Conservation (phyloP, 2,329 filamentous ascomycete genomes). For the Diplodia corticola region DNA sequence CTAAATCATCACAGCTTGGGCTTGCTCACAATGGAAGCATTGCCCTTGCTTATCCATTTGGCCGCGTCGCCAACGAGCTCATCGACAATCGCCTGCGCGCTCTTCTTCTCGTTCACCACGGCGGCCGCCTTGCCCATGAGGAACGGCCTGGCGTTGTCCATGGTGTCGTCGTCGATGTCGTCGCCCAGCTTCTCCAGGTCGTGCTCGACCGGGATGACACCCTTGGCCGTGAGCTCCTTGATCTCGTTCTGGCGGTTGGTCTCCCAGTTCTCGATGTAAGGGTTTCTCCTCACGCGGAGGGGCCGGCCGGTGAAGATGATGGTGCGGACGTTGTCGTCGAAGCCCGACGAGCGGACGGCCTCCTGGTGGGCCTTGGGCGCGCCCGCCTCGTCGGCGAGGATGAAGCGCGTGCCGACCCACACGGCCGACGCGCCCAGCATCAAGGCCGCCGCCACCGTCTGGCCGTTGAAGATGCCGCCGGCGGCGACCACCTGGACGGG, state of each 20-base stretch:
- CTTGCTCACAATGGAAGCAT: slow-evolving; percentile 56
- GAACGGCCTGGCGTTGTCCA: slow-evolving; percentile 89
- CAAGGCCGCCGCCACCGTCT: slow-evolving; percentile 82
- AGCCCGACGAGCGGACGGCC: slow-evolving; percentile 84
- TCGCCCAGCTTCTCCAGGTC: slow-evolving; percentile 81
- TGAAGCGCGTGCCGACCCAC: slow-evolving; percentile 96
- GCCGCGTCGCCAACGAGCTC: slow-evolving; percentile 88
- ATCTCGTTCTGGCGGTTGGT: slow-evolving; percentile 87
- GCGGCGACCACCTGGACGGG: slow-evolving; percentile 92
- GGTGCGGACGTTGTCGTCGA: slow-evolving; percentile 94
- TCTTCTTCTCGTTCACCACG: slow-evolving; percentile 89
- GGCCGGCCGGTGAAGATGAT: slow-evolving; percentile 98
- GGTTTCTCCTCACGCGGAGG: slow-evolving; percentile 87
- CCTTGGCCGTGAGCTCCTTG: slow-evolving; percentile 85
- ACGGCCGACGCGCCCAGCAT: slow-evolving; percentile 91
- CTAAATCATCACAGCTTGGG: slow-evolving; percentile 35
- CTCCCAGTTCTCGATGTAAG: slow-evolving; percentile 96
- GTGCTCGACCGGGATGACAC: slow-evolving; percentile 88
- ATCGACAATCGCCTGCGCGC: slow-evolving; percentile 87
- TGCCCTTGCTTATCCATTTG: slow-evolving; percentile 66
- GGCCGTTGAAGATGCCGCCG: slow-evolving; percentile 90
- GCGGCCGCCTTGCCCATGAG: slow-evolving; percentile 97
- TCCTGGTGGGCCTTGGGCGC: slow-evolving; percentile 94
- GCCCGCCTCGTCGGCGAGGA: slow-evolving; percentile 90
- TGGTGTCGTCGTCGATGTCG: slow-evolving; percentile 71